phyloP scores from a whole-genome alignment of 2,329 filamentous ascomycete species.

The Fusarium bactridioides region DNA sequence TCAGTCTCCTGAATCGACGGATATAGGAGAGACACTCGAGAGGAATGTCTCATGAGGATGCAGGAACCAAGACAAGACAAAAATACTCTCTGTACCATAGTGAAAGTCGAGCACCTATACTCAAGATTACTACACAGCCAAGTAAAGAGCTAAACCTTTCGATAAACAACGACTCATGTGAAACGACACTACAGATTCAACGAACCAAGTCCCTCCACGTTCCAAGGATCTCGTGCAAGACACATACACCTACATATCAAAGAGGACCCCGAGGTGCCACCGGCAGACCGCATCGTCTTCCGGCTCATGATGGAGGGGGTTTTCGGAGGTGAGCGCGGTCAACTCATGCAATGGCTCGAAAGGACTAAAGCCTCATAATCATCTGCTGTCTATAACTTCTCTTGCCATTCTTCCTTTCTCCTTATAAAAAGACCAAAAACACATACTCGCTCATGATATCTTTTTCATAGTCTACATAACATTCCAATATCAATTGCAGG shows the following conservation, averaged over 20 bases:
- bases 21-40: background rate
- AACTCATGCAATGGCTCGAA: background rate
- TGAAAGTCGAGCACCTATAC: background rate
- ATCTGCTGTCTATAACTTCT: conserved; percentile 13
- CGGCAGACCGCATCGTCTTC: conserved; percentile 23
- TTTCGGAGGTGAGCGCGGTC: background rate
- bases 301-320: conserved; percentile 12
- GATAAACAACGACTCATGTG: background rate
- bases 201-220: conserved; percentile 36
- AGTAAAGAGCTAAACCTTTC: background rate
- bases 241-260: conserved; percentile 10
- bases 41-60: background rate
- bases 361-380: background rate
- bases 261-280: conserved; percentile 13
- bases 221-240: conserved; percentile 12
- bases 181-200: background rate
- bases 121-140: background rate
- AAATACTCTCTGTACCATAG: background rate
- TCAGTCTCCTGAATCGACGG: background rate
- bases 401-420: background rate
- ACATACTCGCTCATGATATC: background rate
- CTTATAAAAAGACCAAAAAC: background rate
- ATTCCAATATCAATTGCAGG: background rate
- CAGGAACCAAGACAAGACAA: conserved; percentile 18
- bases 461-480: background rate